A percentile compares a stretch with the other conserved stretches of the same genome.
phyloP scores from a whole-genome alignment of 2,329 filamentous ascomycete species.

The Alternaria atra region DNA sequence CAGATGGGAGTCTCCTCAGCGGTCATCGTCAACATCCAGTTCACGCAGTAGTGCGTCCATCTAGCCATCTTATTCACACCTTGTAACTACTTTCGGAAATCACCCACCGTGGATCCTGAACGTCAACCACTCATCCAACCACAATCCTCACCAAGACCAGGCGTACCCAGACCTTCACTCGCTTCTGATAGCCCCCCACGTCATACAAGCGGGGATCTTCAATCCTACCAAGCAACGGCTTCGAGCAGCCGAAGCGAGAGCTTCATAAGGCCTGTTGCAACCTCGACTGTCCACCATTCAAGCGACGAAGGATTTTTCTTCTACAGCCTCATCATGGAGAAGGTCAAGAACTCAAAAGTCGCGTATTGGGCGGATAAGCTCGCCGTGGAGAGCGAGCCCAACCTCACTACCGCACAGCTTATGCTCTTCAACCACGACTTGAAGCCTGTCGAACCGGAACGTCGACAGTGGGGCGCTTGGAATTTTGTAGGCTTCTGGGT shows the following conservation, averaged over 20 bases:
- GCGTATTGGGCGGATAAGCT: slow-evolving; percentile 64
- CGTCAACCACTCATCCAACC: slow-evolving; percentile 35
- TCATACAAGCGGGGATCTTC: slow-evolving; percentile 40
- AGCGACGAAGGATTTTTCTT: slow-evolving; percentile 23
- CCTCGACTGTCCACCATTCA: slow-evolving; percentile 26
- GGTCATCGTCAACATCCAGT: slow-evolving; percentile 2
- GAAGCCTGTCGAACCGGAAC: slow-evolving; percentile 76
- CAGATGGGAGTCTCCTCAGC: slow-evolving; percentile 4
- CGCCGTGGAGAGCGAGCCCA: slow-evolving; percentile 77
- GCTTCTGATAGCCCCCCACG: slow-evolving; percentile 32
- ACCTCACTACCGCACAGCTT: slow-evolving; percentile 78
- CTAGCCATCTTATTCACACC: neutral
- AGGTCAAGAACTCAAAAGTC: slow-evolving; percentile 49
- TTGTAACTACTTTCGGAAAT: neutral
- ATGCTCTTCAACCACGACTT: slow-evolving; percentile 89
- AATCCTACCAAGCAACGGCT: slow-evolving; percentile 29
- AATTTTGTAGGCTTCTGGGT: slow-evolving; percentile 93
- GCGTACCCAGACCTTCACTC: slow-evolving; percentile 26
- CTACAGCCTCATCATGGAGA: slow-evolving; percentile 51
- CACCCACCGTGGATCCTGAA: slow-evolving; percentile 32
- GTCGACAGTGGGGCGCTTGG: slow-evolving; percentile 84
- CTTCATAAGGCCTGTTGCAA: slow-evolving; percentile 34
- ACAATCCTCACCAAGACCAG: slow-evolving; percentile 21
- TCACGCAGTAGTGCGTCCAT: neutral
- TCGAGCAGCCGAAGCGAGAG: slow-evolving; percentile 27